Percentiles rank a stretch among this genome's conserved stretches.
phyloP scores from a whole-genome alignment of 2,329 filamentous ascomycete species.

The Neonectria faginata region DNA sequence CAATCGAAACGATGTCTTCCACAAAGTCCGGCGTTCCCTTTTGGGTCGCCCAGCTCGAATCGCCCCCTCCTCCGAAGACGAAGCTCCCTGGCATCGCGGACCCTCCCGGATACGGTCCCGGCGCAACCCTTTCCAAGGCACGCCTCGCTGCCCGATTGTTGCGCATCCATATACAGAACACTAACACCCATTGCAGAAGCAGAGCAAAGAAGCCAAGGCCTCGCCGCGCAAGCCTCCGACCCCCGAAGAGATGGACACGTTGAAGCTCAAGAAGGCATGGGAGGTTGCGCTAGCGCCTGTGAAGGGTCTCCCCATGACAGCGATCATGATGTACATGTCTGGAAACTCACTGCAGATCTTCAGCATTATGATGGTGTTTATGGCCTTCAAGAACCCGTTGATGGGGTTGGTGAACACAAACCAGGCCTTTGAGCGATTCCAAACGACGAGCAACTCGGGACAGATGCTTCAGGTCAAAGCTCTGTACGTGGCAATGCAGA shows the following conservation, averaged over 20 bases:
- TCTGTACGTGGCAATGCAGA: conserved; percentile 88
- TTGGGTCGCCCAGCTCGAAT: conserved; percentile 87
- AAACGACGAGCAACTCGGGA: conserved; percentile 80
- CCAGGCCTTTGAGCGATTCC: conserved; percentile 89
- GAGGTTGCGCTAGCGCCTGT: conserved; percentile 93
- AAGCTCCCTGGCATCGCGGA: conserved; percentile 80
- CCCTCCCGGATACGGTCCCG: conserved; percentile 83
- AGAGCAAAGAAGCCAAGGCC: conserved; percentile 62
- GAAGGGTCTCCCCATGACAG: conserved; percentile 97
- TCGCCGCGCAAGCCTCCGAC: conserved; percentile 75
- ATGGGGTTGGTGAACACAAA: conserved; percentile 86
- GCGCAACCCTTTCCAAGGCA: conserved; percentile 68
- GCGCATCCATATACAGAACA: background rate
- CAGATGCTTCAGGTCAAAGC: conserved; percentile 86
- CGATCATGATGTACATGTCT: conserved; percentile 99
- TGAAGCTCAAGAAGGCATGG: conserved; percentile 99
- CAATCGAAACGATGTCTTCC: conserved; percentile 43
- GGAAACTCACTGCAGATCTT: conserved; percentile 99
- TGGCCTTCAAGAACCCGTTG: conserved; percentile 97
- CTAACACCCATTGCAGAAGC: conserved; percentile 54
- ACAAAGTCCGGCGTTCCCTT: conserved; percentile 63
- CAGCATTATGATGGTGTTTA: conserved; percentile 99
- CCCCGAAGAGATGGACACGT: conserved; percentile 87
- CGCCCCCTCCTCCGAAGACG: conserved; percentile 72
- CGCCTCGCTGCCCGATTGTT: conserved; percentile 17